Conservation (phyloP, 257 asterid genomes). For the Jaltomata sinuosa region DNA sequence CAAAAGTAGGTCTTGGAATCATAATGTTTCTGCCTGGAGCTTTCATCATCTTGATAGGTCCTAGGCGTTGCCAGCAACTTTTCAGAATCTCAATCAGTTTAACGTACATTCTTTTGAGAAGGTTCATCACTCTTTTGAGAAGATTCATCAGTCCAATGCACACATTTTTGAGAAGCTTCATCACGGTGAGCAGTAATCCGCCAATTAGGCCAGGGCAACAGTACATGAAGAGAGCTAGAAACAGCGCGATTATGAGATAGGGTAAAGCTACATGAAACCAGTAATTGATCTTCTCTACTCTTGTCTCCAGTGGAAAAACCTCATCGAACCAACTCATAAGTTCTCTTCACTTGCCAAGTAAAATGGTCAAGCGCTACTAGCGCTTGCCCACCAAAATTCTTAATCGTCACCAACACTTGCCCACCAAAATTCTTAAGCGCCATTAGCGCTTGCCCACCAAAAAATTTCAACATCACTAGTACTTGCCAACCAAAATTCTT, state of each 20-base stretch:
- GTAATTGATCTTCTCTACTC: slow-evolving; percentile 17
- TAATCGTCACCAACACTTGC: neutral
- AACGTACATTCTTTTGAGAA: too few species aligned
- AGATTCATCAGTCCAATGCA: too few species aligned
- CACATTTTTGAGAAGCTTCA: accelerated
- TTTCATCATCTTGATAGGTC: slow-evolving; percentile 24
- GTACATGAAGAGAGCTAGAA: neutral
- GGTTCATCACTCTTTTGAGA: too few species aligned
- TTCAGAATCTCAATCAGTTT: neutral
- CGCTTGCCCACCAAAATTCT: neutral
- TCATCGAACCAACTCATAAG: slow-evolving; percentile 21
- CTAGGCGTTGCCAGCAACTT: neutral
- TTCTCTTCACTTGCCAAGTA: neutral
- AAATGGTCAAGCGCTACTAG: neutral
- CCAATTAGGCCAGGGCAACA: too few species aligned
- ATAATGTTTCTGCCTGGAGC: slow-evolving; percentile 25
- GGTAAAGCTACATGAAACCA: slow-evolving; percentile 13
- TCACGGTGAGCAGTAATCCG: neutral
- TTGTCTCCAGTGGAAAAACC: slow-evolving; percentile 28
- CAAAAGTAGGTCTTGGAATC: slow-evolving; percentile 20
- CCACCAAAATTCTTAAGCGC: neutral
- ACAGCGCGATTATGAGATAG: neutral
- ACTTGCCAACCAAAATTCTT: neutral
- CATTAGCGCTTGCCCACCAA: too few species aligned
- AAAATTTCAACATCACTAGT: neutral